Base-by-base conservation (phyloP, 805 yeast species). In the Schizosaccharomyces osmophilus region DNA sequence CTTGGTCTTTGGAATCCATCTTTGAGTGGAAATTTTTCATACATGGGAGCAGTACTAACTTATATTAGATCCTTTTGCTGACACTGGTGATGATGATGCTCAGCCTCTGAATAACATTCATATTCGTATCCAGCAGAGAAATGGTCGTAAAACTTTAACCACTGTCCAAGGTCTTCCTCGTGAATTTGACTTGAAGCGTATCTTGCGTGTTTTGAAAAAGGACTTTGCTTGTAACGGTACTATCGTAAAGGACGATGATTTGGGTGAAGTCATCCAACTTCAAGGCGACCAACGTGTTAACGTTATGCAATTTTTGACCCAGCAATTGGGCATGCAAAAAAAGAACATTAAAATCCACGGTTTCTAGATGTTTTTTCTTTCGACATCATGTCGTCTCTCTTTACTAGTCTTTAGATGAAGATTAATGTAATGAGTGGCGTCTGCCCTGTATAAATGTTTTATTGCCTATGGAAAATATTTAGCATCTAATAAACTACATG, bases 171-270 rank as follows among this genome's bases (percentile, higher is more conserved):
- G 98, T 71, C 81, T 90, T 64, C 97, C 97, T 66, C 82, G 76
- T 65, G 97, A 93, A 74, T 90, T 87, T 75, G 98, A 90, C 73
- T 78, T 85, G 73, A 90, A 90, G 79, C 87, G 90, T 72, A 88
- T 90, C 69, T 79, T 90, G 69, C 87, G 87, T 74, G 95, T 87
- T 63, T 79, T 90, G 71, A 90, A 93, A 82, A 93, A 93, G 75
- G 97, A 93, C 73, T 90, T 93, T 73, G 98, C 97, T 67, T 93
- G 97, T 77, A 90, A 90, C 75, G 98, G 98, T 74, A 90, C 89
- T 77, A 87, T 90, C 71, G 97, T 88, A 73, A 88, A 87, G 74
- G 97, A 90, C 75, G 87, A 83, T 59, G 97, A 90, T 72, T 79
- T 88, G 75, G 98, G 97, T 65, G 95, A 90, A 71, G 93, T 90